Percentiles rank a stretch among this genome's conserved stretches.
Conservation (phyloP, 805 yeast species). For the Komagataella populi region DNA sequence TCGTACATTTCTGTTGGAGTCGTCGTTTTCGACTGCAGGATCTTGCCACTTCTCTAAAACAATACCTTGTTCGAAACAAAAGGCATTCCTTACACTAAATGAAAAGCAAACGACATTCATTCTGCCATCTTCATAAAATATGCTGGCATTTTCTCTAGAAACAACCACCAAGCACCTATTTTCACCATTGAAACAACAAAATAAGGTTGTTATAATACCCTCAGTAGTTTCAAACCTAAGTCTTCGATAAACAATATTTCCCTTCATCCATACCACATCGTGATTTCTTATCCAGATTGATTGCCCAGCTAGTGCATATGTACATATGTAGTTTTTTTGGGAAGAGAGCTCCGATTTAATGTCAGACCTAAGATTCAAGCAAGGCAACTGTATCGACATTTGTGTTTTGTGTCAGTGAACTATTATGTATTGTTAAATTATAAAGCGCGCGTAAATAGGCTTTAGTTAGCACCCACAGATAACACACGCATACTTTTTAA, state of each 20-base stretch:
- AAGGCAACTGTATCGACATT: not conserved
- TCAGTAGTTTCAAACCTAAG: constrained; percentile 28
- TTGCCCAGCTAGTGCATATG: constrained; percentile 8
- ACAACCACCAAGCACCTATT: constrained; percentile 44
- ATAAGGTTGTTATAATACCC: constrained; percentile 45
- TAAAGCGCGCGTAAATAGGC: not conserved
- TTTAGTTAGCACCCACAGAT: not conserved
- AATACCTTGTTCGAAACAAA: constrained; percentile 56
- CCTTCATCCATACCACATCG: constrained; percentile 33
- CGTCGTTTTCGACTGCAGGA: not conserved
- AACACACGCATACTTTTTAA: not conserved
- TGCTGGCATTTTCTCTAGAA: constrained; percentile 41
- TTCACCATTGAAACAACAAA: constrained; percentile 31
- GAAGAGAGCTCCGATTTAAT: not conserved
- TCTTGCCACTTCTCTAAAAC: constrained; percentile 36
- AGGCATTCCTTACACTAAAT: constrained; percentile 44
- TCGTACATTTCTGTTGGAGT: constrained; percentile 9
- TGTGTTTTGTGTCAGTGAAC: not conserved
- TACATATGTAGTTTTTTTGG: not conserved
- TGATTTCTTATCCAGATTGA: constrained; percentile 14
- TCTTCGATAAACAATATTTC: constrained; percentile 33
- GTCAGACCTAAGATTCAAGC: not conserved
- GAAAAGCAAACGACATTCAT: constrained; percentile 55
- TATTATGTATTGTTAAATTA: not conserved
- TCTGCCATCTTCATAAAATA: constrained; percentile 49